phyloP scores from a whole-genome alignment of 2,329 filamentous ascomycete species.

The Botrytis porri region DNA sequence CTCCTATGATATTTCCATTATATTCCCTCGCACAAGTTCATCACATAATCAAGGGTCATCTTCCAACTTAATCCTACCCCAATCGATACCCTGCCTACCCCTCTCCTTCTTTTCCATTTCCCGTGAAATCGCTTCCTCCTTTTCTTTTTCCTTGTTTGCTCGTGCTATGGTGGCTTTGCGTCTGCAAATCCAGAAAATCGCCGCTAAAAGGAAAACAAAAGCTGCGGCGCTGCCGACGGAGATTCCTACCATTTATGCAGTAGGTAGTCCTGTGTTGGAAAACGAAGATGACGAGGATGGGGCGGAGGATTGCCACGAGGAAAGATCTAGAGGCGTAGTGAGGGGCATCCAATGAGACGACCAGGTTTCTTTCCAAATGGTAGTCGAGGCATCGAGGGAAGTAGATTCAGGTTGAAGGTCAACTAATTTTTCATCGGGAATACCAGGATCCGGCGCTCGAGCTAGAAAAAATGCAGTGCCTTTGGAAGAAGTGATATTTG shows the following conservation, averaged over 20 bases:
- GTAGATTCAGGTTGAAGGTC: not conserved
- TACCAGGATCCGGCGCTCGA: conserved; percentile 1
- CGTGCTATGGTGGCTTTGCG: not conserved
- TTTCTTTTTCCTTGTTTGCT: conserved; percentile 33
- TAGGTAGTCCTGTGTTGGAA: not conserved
- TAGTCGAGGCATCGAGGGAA: not conserved
- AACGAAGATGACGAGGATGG: not conserved
- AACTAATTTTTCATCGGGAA: not conserved
- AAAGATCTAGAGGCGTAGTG: not conserved
- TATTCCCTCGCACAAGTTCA: no score
- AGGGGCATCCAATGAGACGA: not conserved
- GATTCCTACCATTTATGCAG: not conserved
- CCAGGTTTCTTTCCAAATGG: not conserved
- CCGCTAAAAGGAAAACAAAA: not conserved
- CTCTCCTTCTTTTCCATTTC: not conserved
- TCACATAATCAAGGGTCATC: not conserved
- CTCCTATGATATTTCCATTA: not conserved
- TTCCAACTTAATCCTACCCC: not conserved
- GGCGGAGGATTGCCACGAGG: not conserved
- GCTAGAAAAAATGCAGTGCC: not conserved
- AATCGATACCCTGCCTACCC: not conserved
- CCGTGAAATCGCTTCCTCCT: not conserved
- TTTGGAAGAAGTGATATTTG: not conserved
- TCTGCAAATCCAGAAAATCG: not conserved
- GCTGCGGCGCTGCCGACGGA: not conserved